phyloP scores from a whole-genome alignment of 306 rosid genomes.

The Medicago lupulina region DNA sequence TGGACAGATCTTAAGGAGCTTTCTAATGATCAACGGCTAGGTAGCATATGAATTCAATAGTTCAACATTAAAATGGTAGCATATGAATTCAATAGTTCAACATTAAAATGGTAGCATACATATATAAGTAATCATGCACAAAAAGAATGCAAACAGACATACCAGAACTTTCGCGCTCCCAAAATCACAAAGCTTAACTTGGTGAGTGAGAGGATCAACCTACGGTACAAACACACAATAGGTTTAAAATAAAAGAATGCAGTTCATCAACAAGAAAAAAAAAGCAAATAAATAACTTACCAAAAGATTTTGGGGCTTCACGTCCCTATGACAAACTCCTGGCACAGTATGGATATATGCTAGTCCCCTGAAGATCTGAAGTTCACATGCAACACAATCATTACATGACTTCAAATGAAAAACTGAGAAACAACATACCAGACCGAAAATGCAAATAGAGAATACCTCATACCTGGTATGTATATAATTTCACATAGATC shows the following conservation, averaged over 20 bases:
- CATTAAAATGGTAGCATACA: constrained; percentile 6
- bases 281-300: constrained; percentile 51
- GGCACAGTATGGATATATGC: constrained; percentile 94
- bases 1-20: constrained; percentile 31
- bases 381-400: constrained; percentile 37
- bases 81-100: background rate
- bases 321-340: constrained; percentile 91
- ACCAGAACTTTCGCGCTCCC: constrained; percentile 98
- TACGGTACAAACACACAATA: constrained; percentile 41
- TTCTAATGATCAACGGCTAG: constrained; percentile 1
- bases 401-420: constrained; percentile 16
- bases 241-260: constrained; percentile 23
- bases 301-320: constrained; percentile 95
- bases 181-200: constrained; percentile 92
- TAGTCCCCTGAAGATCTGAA: constrained; percentile 88
- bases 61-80: constrained; percentile 5
- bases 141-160: constrained; percentile 43
- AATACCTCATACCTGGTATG: constrained; percentile 77
- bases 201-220: constrained; percentile 95
- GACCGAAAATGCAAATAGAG: constrained; percentile 11
- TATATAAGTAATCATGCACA: constrained; percentile 11
- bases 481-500: constrained; percentile 87
- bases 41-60: background rate
- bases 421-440: constrained; percentile 25
- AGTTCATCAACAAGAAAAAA: constrained; percentile 15